Conservation (phyloP, 2,329 filamentous ascomycete species). For the Graphilbum fragrans region DNA sequence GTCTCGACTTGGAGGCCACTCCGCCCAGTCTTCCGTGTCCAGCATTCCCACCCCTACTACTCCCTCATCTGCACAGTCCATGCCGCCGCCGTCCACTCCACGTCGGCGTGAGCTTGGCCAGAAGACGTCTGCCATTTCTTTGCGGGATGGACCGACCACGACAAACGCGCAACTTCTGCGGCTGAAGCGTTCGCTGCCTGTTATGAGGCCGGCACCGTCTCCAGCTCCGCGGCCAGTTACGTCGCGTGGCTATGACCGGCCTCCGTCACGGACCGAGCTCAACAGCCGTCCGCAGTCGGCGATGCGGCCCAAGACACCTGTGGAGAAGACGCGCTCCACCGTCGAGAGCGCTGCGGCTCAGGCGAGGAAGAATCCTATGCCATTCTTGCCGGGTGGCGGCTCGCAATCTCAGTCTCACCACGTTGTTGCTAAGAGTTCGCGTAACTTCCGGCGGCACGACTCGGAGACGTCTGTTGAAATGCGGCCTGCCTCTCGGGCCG, state of each 20-base stretch:
- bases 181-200: conserved; percentile 53
- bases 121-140: conserved; percentile 39
- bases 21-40: conserved; percentile 55
- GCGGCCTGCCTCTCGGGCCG: conserved; percentile 42
- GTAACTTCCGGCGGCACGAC: conserved; percentile 67
- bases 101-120: conserved; percentile 46
- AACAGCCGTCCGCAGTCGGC: conserved; percentile 33
- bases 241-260: conserved; percentile 38
- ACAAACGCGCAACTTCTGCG: conserved; percentile 53
- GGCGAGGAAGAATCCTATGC: conserved; percentile 48
- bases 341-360: conserved; percentile 40
- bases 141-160: conserved; percentile 50
- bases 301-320: conserved; percentile 58
- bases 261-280: conserved; percentile 44
- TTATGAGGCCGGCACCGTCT: conserved; percentile 38
- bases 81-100: conserved; percentile 43
- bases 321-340: conserved; percentile 43
- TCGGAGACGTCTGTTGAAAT: conserved; percentile 57
- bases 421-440: conserved; percentile 56
- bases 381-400: conserved; percentile 69
- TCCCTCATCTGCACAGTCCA: conserved; percentile 38
- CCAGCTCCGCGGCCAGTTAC: conserved; percentile 32
- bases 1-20: conserved; percentile 53
- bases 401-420: conserved; percentile 62
- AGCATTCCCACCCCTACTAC: conserved; percentile 51